A percentile compares a stretch with the other conserved stretches of the same genome.
Evolutionary conservation across 202 grass and related monocot genomes (phyloP).

Genomic region (Hordeum pubiflorum): DNA sequence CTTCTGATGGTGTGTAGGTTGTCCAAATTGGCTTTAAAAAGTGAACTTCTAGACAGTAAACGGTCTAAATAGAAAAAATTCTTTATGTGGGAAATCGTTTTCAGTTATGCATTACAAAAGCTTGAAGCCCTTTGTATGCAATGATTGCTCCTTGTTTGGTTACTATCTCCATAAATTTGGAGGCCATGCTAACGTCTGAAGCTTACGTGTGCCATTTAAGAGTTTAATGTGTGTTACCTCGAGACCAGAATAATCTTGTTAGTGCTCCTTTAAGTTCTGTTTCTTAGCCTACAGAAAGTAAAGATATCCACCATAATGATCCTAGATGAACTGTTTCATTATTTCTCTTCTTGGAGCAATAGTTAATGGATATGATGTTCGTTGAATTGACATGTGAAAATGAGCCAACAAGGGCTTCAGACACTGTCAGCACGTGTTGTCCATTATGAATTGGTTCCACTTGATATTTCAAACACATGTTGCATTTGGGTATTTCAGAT

Average conservation of each 20-base stretch:
- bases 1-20: background rate
- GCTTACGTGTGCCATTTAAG: background rate
- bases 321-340: background rate
- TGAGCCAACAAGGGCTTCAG: background rate
- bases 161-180: conserved; percentile 8
- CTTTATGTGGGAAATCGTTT: background rate
- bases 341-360: background rate
- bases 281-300: background rate
- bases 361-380: background rate
- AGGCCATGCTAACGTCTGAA: background rate
- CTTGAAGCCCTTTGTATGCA: background rate
- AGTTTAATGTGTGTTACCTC: background rate
- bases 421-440: background rate
- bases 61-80: background rate
- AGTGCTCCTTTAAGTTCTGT: conserved; percentile 12
- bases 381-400: background rate
- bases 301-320: background rate
- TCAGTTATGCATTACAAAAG: background rate
- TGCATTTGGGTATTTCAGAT: conserved; percentile 13
- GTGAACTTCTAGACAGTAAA: background rate
- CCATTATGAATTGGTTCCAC: background rate
- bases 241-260: background rate
- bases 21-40: conserved; percentile 9
- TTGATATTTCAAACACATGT: background rate
- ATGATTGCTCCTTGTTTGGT: background rate